These are phyloP conservation scores for Trametes cubensis DNA, from an alignment of 768 basidiomycete genomes.

Conservation along the genomic window DNA sequence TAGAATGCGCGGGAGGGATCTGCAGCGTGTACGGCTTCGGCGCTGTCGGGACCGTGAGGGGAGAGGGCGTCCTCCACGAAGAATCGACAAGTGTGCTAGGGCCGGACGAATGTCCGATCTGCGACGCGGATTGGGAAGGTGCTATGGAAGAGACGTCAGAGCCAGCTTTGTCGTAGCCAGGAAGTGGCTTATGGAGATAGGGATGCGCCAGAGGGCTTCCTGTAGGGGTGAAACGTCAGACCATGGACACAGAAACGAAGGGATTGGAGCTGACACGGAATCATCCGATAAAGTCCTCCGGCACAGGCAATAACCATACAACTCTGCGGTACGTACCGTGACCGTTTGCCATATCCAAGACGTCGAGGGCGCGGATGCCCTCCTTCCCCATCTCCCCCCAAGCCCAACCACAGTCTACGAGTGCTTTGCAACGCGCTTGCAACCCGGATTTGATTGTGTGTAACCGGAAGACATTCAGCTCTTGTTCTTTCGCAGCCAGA, in stretches of 20 bases:
- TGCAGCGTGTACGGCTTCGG: conserved; percentile 32
- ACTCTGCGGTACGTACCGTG: conserved; percentile 32
- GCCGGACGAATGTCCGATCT: conserved; percentile 39
- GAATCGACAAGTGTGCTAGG: conserved; percentile 2
- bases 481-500: conserved; percentile 68
- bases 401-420: conserved; percentile 67
- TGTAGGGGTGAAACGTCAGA: neutral
- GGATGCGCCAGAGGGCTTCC: conserved; percentile 18
- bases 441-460: conserved; percentile 65
- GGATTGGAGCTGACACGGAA: conserved; percentile 5
- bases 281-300: conserved; percentile 4
- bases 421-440: conserved; percentile 59
- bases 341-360: conserved; percentile 30
- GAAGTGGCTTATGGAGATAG: conserved; percentile 29
- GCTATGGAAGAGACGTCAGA: conserved; percentile 68
- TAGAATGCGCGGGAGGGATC: conserved; percentile 58
- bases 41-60: conserved; percentile 17
- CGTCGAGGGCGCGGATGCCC: conserved; percentile 50
- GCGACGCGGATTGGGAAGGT: conserved; percentile 79
- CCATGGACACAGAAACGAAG: neutral
- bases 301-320: neutral
- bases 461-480: conserved; percentile 55
- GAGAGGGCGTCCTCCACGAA: conserved; percentile 25
- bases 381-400: conserved; percentile 73
- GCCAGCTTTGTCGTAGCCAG: conserved; percentile 28